Conservation (phyloP, 139 green algal species). For the Chlorella sp. region DNA sequence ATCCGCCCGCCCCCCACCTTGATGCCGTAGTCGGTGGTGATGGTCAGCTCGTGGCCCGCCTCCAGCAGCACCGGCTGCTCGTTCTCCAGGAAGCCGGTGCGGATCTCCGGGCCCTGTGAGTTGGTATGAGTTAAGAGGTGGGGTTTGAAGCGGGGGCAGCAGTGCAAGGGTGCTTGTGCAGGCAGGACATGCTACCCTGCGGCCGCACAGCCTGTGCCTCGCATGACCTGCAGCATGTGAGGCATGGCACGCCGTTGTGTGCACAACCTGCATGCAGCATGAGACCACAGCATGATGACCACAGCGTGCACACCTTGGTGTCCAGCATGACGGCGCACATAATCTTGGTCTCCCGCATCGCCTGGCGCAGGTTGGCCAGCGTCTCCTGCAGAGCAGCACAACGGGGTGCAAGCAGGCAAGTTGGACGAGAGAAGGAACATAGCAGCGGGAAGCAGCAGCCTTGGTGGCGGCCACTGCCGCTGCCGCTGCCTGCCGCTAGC, state of each 20-base stretch:
- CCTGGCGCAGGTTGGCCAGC: conserved; percentile 89
- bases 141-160: neutral
- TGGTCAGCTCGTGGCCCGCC: conserved; percentile 83
- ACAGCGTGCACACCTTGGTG: conserved; percentile 86
- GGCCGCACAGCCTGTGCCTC: too few relatives aligned
- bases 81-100: conserved; percentile 94
- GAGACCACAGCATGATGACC: neutral
- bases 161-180: too few relatives aligned
- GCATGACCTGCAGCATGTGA: too few relatives aligned
- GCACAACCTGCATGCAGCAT: too few relatives aligned
- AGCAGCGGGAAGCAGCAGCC: too few relatives aligned
- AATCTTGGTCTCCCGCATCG: conserved; percentile 90
- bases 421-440: too few relatives aligned
- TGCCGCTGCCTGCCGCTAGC: neutral
- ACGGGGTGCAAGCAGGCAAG: too few relatives aligned
- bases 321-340: conserved; percentile 99
- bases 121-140: neutral
- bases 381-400: conserved; percentile 71
- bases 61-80: conserved; percentile 86
- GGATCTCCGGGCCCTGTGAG: conserved; percentile 94
- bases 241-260: too few relatives aligned
- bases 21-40: conserved; percentile 94
- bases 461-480: too few relatives aligned
- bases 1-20: conserved; percentile 18
- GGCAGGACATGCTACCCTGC: too few relatives aligned